phyloP scores from a whole-genome alignment of 179 eudicot species.

The Amaranthus tricolor region DNA sequence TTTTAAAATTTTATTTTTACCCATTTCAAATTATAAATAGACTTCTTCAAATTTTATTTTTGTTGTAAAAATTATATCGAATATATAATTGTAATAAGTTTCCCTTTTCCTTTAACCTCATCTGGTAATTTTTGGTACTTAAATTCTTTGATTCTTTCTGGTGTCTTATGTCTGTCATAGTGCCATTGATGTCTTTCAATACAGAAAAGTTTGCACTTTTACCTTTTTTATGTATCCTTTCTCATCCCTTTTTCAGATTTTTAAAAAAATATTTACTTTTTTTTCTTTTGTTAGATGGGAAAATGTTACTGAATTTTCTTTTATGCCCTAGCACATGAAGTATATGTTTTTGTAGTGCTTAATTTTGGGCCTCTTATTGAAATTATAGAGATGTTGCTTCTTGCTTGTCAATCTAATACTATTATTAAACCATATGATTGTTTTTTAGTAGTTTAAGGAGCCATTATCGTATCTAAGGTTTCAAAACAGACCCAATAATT shows the following conservation, averaged over 20 bases:
- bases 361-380: no score
- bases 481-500: no score
- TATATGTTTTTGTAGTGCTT: no score
- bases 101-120: background rate
- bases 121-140: constrained; percentile 1
- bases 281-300: background rate
- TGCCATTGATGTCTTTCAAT: constrained; percentile 8
- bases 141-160: background rate
- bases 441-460: background rate
- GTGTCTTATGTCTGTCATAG: background rate
- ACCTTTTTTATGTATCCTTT: background rate
- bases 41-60: background rate
- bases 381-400: no score
- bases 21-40: no score
- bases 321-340: background rate
- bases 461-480: background rate
- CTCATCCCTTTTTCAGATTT: background rate
- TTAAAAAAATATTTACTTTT: background rate
- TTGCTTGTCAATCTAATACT: background rate
- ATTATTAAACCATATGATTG: background rate
- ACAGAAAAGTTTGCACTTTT: background rate
- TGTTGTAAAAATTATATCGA: background rate
- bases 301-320: background rate
- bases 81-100: background rate
- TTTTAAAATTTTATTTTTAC: background rate